Base-by-base conservation (phyloP, 768 basidiomycete genomes). In the Suillus lakei region DNA sequence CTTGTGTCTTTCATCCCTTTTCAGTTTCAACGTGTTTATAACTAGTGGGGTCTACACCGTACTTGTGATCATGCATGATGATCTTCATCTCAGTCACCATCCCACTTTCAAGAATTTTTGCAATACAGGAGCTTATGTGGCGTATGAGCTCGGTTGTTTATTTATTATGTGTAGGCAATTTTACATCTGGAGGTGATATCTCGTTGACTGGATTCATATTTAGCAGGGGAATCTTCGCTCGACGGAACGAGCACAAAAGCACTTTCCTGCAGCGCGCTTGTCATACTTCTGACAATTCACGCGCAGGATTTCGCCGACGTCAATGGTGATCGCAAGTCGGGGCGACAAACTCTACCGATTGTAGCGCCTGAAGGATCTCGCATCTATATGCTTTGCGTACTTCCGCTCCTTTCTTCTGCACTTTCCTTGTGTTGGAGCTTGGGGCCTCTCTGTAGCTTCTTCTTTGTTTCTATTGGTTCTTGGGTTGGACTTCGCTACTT, bases 251-350 rank as follows among this genome's bases (percentile, higher is more conserved):
- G 23, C 61, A 71, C 9, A 66, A 74, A 63, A 34, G 41, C 7
- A 65, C 62, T 34, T 68, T 73, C 12, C 26, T 72, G 8, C 34
- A 80, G 78, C 60, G 66, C 73, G 0, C 60, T 72, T 9, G 73
- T 80, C 18, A 71, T 80, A 13, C 62, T 75, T 44, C 78, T 77
- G 10, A 82, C 81, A 2, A 78, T 80, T 16, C 78, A 81, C 39
- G 75, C 77, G 0, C 76, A 79, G 64, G 79, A 80, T 51, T 78
- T 79, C 62, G 66, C 69, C 2, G 79, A 80, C 36, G 70, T 70
- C 23, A 68, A 71, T 15, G 79, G 79, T 4, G 78, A 79, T 60
- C 66, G 64, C 36, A 65, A 61, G n/a, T 65, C 70, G 21, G 77
- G 77, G 12, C 72, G 78, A 38, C 69, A 64, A 13, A 79, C 78